A percentile compares a stretch with the other conserved stretches of the same genome.
phyloP scores from a whole-genome alignment of 208 protist genomes.

The Ichthyophonus hoferi region DNA sequence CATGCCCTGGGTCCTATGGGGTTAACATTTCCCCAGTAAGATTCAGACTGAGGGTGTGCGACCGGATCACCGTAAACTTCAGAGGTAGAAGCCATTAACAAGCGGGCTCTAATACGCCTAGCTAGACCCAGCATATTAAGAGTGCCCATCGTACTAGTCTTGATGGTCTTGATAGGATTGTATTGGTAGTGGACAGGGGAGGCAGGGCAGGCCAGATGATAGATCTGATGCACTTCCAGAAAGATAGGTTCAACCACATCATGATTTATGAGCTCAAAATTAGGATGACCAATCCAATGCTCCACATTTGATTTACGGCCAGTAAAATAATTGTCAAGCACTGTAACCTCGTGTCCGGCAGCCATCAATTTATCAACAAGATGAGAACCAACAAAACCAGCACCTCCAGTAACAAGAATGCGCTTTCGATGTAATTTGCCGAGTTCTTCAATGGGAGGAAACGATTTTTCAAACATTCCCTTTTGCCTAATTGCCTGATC shows the following conservation, averaged over 20 bases:
- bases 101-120: constrained; percentile 62
- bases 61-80: constrained; percentile 69
- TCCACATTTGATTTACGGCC: constrained; percentile 50
- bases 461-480: no score
- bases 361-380: constrained; percentile 73
- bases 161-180: constrained; percentile 72
- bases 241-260: constrained; percentile 66
- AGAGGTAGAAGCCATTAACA: constrained; percentile 63
- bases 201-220: constrained; percentile 87
- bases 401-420: constrained; percentile 82
- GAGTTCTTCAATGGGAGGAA: background rate
- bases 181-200: constrained; percentile 61
- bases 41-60: constrained; percentile 79
- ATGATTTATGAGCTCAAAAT: constrained; percentile 78
- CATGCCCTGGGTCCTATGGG: constrained; percentile 77
- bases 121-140: constrained; percentile 82
- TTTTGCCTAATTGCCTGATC: no score
- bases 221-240: constrained; percentile 76
- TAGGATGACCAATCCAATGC: constrained; percentile 55
- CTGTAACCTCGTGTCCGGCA: constrained; percentile 68
- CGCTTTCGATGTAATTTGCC: constrained; percentile 24
- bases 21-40: constrained; percentile 81
- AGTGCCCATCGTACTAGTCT: constrained; percentile 79
- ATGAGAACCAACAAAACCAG: constrained; percentile 90
- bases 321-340: constrained; percentile 85